Evolutionary conservation across 2,329 filamentous ascomycete species (phyloP).

Genomic region (Atkinsonella hypoxylon): DNA sequence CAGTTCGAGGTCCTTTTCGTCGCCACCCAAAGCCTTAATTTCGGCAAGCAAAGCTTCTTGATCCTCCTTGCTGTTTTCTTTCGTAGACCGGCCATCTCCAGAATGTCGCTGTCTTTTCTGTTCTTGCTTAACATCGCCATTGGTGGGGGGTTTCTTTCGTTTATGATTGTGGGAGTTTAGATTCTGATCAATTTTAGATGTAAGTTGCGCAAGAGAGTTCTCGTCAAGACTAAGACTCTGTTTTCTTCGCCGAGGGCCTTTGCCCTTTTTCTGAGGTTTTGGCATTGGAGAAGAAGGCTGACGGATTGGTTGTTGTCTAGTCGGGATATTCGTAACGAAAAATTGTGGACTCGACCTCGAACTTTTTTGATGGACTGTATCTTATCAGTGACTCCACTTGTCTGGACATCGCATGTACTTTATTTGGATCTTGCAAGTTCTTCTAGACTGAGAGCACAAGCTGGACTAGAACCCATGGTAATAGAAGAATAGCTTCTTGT

Average conservation of each 20-base stretch:
- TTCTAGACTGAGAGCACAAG: neutral
- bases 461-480: neutral
- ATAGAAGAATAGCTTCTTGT: neutral
- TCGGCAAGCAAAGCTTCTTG: constrained; percentile 43
- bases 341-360: neutral
- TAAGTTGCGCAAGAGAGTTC: constrained; percentile 38
- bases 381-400: constrained; percentile 10
- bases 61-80: constrained; percentile 16
- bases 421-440: neutral
- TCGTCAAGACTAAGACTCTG: constrained; percentile 30
- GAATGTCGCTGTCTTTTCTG: constrained; percentile 26
- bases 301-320: neutral
- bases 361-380: constrained; percentile 10
- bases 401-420: neutral
- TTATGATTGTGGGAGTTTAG: constrained; percentile 32
- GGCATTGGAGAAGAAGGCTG: constrained; percentile 16
- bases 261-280: constrained; percentile 27
- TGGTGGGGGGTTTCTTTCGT: constrained; percentile 29
- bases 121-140: constrained; percentile 20
- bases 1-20: constrained; percentile 51
- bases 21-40: constrained; percentile 52
- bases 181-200: constrained; percentile 43
- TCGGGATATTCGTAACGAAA: neutral
- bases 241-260: constrained; percentile 15
- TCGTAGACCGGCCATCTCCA: constrained; percentile 11